phyloP scores from a whole-genome alignment of 257 asterid species.

The Schizonepeta tenuifolia region DNA sequence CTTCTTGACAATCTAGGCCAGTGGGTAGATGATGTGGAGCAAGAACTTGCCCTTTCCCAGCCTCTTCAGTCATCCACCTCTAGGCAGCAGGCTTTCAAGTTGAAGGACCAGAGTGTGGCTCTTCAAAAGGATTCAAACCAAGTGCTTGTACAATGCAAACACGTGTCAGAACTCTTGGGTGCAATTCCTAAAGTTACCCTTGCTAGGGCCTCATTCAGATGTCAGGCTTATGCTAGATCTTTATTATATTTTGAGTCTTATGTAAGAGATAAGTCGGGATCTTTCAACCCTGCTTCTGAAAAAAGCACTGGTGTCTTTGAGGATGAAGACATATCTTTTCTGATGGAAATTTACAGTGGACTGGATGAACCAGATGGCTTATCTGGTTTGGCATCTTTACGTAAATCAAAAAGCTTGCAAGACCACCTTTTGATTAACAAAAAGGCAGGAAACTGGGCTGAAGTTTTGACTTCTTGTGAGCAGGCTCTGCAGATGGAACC shows the following conservation, averaged over 20 bases:
- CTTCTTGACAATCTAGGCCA: conserved; percentile 99
- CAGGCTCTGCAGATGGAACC: conserved; percentile 97
- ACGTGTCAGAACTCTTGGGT: conserved; percentile 77
- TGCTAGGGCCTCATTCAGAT: conserved; percentile 92
- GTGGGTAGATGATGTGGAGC: conserved; percentile 96
- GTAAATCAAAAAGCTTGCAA: conserved; percentile 79
- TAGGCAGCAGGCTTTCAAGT: conserved; percentile 59
- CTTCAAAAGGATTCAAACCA: conserved; percentile 53
- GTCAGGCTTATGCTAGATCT: conserved; percentile 98
- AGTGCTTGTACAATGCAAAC: conserved; percentile 74
- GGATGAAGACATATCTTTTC: conserved; percentile 83
- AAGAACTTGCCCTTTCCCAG: conserved; percentile 86
- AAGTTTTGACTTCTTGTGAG: conserved; percentile 93
- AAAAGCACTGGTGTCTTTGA: conserved; percentile 73
- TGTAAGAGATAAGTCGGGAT: conserved; percentile 82
- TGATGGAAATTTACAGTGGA: conserved; percentile 92
- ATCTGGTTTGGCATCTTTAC: conserved; percentile 90
- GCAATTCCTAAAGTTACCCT: conserved; percentile 93
- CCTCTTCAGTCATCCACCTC: conserved; percentile 63
- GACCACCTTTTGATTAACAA: conserved; percentile 87
- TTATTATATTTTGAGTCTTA: conserved; percentile 86
- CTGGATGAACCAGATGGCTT: conserved; percentile 97
- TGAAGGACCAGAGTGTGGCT: conserved; percentile 57
- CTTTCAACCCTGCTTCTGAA: conserved; percentile 93
- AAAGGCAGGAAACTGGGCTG: conserved; percentile 99